Percentiles rank a stretch among this genome's conserved stretches.
phyloP scores from a whole-genome alignment of 106 monocot genomes.

The Dioscorea dumetorum region DNA sequence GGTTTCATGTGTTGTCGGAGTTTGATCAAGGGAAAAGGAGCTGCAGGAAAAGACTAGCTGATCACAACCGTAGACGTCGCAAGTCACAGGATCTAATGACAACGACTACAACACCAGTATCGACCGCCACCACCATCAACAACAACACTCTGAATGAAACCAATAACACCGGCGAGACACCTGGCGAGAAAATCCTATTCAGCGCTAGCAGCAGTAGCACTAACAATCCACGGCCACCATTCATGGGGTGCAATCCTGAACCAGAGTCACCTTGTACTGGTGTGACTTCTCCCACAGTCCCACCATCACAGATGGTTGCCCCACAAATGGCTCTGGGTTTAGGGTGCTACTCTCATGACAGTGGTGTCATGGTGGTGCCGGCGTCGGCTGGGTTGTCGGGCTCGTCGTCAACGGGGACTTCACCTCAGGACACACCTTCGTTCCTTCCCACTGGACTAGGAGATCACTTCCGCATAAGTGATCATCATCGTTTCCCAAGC shows the following conservation, averaged over 20 bases:
- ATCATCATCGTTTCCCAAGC: slow-evolving; percentile 20
- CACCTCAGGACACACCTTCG: slow-evolving; percentile 10
- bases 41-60: slow-evolving; percentile 35
- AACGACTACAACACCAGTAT: background rate
- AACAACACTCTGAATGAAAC: background rate
- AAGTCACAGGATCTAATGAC: slow-evolving; percentile 32
- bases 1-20: slow-evolving; percentile 38
- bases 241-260: slow-evolving; percentile 7
- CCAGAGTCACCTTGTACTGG: background rate
- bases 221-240: background rate
- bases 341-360: slow-evolving; percentile 2
- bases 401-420: slow-evolving; percentile 19
- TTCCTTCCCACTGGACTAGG: slow-evolving; percentile 10
- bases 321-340: slow-evolving; percentile 12
- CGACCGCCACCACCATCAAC: background rate
- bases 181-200: background rate
- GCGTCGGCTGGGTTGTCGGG: slow-evolving; percentile 8
- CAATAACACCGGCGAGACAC: background rate
- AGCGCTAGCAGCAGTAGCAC: slow-evolving; percentile 1
- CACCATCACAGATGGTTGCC: background rate
- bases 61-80: slow-evolving; percentile 36
- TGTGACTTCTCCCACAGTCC: background rate
- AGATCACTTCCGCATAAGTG: slow-evolving; percentile 8
- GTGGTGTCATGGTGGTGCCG: background rate
- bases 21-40: slow-evolving; percentile 42